Evolutionary conservation across 2,329 filamentous ascomycete genomes (phyloP).

Genomic region (Daldinia sp.): DNA sequence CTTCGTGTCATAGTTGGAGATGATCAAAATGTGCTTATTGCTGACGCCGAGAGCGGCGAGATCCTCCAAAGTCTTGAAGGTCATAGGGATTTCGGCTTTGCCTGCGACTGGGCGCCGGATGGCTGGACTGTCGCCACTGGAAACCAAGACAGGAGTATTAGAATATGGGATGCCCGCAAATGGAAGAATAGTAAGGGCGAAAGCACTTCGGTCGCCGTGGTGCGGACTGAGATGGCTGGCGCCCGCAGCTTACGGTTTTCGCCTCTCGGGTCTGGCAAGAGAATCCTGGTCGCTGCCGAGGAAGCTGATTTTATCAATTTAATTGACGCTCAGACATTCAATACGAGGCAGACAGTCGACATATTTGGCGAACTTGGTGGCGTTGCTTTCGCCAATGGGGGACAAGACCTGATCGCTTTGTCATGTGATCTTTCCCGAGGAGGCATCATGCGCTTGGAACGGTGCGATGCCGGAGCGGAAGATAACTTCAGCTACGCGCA

Average conservation of each 20-base stretch:
- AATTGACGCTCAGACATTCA: constrained; percentile 74
- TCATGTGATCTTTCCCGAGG: constrained; percentile 75
- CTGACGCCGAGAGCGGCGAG: constrained; percentile 74
- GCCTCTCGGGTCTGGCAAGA: constrained; percentile 74
- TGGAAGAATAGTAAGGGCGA: constrained; percentile 69
- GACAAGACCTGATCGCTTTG: constrained; percentile 74
- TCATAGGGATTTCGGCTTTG: constrained; percentile 78
- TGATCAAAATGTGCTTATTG: constrained; percentile 72
- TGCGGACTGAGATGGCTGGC: constrained; percentile 75
- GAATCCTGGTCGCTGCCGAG: constrained; percentile 78
- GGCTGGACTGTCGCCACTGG: constrained; percentile 82
- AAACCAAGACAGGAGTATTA: constrained; percentile 78
- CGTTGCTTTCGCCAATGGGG: constrained; percentile 73
- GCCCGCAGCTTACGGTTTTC: constrained; percentile 79
- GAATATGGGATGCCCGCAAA: constrained; percentile 81
- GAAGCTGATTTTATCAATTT: constrained; percentile 80
- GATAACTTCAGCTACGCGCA: constrained; percentile 45
- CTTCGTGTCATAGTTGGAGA: constrained; percentile 81
- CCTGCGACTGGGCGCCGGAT: constrained; percentile 83
- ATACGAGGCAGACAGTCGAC: constrained; percentile 76
- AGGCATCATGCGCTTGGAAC: constrained; percentile 73
- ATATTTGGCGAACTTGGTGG: constrained; percentile 83
- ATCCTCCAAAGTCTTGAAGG: constrained; percentile 69
- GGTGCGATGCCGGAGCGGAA: constrained; percentile 57
- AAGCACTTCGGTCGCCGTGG: constrained; percentile 62